phyloP scores from a whole-genome alignment of 2,329 filamentous ascomycete genomes.

The Talaromyces rugulosus region DNA sequence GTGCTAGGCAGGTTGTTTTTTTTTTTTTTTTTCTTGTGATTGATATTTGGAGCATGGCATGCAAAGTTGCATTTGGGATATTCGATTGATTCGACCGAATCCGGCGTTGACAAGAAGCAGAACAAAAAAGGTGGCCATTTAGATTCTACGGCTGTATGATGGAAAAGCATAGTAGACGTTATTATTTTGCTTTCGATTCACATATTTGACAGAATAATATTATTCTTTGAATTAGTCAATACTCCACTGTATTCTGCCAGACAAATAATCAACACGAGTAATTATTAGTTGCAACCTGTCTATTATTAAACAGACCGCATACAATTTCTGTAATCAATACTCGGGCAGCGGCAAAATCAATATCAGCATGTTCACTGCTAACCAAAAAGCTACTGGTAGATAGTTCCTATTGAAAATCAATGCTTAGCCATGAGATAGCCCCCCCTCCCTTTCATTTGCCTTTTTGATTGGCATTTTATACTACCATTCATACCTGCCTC shows the following conservation, averaged over 20 bases:
- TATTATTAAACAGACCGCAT: too few relatives aligned
- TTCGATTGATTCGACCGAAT: slow-evolving; percentile 7
- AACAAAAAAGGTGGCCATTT: neutral
- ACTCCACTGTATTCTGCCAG: neutral
- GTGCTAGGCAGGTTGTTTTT: slow-evolving; percentile 18
- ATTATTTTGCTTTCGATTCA: neutral
- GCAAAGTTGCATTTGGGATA: slow-evolving; percentile 10
- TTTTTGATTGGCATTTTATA: too few relatives aligned
- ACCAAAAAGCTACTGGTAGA: too few relatives aligned
- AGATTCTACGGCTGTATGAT: slow-evolving; percentile 2
- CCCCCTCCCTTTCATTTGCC: too few relatives aligned
- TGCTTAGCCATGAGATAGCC: too few relatives aligned
- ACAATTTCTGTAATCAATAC: too few relatives aligned
- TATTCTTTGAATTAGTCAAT: neutral
- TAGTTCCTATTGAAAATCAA: too few relatives aligned
- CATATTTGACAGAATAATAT: neutral
- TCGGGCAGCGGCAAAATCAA: too few relatives aligned
- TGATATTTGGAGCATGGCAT: slow-evolving; percentile 16
- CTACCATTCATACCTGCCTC: too few relatives aligned
- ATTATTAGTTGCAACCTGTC: too few relatives aligned
- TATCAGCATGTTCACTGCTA: too few relatives aligned
- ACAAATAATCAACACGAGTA: too few relatives aligned
- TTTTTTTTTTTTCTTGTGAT: slow-evolving; percentile 13
- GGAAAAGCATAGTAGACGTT: slow-evolving; percentile 1
- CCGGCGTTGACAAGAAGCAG: slow-evolving; percentile 3